Evolutionary conservation across 306 rosid species (phyloP).

Genomic region (Medicago lupulina): DNA sequence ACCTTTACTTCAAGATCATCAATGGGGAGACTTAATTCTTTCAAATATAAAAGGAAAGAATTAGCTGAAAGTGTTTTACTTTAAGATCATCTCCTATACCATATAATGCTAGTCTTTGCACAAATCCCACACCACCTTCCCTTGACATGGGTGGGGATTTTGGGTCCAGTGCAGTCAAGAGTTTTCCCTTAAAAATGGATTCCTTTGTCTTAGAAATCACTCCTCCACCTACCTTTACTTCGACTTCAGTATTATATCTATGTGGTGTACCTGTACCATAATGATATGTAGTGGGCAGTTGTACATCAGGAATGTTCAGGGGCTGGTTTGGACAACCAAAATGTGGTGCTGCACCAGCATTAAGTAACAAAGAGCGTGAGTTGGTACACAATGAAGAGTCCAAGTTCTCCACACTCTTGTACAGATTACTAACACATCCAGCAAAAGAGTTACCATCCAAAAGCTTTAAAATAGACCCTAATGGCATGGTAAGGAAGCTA

Average conservation of each 20-base stretch:
- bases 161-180: neutral
- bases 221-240: neutral
- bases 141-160: too few relatives aligned
- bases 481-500: neutral
- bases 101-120: neutral
- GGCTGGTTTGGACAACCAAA: slow-evolving; percentile 29
- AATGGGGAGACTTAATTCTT: slow-evolving; percentile 20
- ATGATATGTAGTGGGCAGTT: neutral
- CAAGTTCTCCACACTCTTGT: slow-evolving; percentile 19
- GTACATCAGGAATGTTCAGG: slow-evolving; percentile 15
- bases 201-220: neutral
- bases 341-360: slow-evolving; percentile 29
- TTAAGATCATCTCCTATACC: slow-evolving; percentile 29
- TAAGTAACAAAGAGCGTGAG: slow-evolving; percentile 17
- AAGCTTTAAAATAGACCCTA: neutral
- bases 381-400: slow-evolving; percentile 27
- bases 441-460: neutral
- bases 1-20: slow-evolving; percentile 43
- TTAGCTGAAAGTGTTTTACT: slow-evolving; percentile 6
- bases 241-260: too few relatives aligned
- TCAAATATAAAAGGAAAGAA: slow-evolving; percentile 17
- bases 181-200: neutral
- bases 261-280: neutral
- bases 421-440: slow-evolving; percentile 39
- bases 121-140: neutral